Evolutionary conservation across 164 flowering plant species (phyloP), one percentile per base, ranked within the genome.

Genomic region (Tinospora cordifolia): DNA sequence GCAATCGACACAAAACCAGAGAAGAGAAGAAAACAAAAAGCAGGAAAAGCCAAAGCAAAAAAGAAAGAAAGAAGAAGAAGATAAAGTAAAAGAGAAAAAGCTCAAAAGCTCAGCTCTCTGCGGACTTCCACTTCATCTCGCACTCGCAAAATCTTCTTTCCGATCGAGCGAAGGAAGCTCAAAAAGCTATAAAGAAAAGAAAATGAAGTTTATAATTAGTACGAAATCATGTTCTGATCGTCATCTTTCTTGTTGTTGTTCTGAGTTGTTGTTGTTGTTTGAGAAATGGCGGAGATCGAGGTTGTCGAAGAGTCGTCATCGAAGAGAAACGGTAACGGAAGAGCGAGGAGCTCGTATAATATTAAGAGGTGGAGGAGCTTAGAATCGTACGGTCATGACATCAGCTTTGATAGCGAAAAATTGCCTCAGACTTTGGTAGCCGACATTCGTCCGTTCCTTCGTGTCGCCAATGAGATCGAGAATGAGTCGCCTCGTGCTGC

Each of bases 341-440:
- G 64, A 12, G 63, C 21, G 11, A 36, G 62, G 24, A 46, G 46
- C 71, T 8, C 62, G 59, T 15, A 67, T 15, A 22, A 72, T 30
- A 39, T 62, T 47, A 6, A 62, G 19, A 65, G 75, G 62, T 62
- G 74, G 40, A 44, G 49, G 38, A 66, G 73, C 40, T 67, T 63
- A n/a, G 74, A 74, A 30, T 30, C 36, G 25, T 63, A 57, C 47
- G 80, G 71, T 27, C 84, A 87, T 0, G 88, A 83, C 73, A n/a
- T n/a, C n/a, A 86, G 88, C 14, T 91, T 93, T 62, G 91, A 90
- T 36, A 90, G 97, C 62, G 97, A 93, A 84, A 85, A 86, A 69
- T 63, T 93, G 83, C 98, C 98, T 0, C 81, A 81, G 3, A 76
- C 87, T 70, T 75, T 93, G 75, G 82, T 79, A 66, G 70, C 88